A percentile compares a stretch with the other conserved stretches of the same genome.
Conservation (phyloP, 164 flowering plant species). For the Dillenia suffruticosa region DNA sequence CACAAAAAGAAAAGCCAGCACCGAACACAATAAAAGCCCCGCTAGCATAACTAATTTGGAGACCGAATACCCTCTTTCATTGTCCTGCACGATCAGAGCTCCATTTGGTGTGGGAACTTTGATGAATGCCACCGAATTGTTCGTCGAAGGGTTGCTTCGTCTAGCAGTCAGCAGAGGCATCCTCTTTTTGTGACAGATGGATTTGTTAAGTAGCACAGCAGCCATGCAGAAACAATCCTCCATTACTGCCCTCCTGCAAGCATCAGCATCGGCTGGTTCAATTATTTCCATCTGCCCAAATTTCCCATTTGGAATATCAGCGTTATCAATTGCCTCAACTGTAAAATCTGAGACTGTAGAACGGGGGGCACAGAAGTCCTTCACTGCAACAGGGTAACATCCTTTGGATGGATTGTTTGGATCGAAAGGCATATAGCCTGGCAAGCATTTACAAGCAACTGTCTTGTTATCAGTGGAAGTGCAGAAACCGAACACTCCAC, state of each 20-base stretch:
- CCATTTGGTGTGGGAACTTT: slow-evolving; percentile 9
- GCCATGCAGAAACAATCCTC: slow-evolving; percentile 18
- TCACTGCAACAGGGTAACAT: slow-evolving; percentile 19
- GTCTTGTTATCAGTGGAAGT: slow-evolving; percentile 11
- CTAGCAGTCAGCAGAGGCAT: slow-evolving; percentile 20
- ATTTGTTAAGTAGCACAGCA: slow-evolving; percentile 8
- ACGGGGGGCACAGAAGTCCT: slow-evolving; percentile 7
- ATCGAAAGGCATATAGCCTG: slow-evolving; percentile 16
- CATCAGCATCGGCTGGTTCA: slow-evolving; percentile 4
- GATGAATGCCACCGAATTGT: slow-evolving; percentile 9
- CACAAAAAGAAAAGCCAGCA: slow-evolving; percentile 10
- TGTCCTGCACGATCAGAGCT: neutral
- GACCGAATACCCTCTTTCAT: neutral
- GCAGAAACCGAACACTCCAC: slow-evolving; percentile 25
- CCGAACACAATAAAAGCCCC: slow-evolving; percentile 1
- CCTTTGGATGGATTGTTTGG: slow-evolving; percentile 12
- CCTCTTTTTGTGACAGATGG: slow-evolving; percentile 14
- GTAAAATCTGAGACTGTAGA: slow-evolving; percentile 8
- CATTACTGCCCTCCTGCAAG: slow-evolving; percentile 12
- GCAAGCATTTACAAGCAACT: slow-evolving; percentile 10
- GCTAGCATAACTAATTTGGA: slow-evolving; percentile 1
- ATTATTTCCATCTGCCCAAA: slow-evolving; percentile 2
- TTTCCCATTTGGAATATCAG: slow-evolving; percentile 7
- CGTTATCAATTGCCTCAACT: slow-evolving; percentile 13
- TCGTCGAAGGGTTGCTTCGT: slow-evolving; percentile 5